Conservation (phyloP, 202 grass and related monocot genomes). For the Cymbopogon flexuosus region DNA sequence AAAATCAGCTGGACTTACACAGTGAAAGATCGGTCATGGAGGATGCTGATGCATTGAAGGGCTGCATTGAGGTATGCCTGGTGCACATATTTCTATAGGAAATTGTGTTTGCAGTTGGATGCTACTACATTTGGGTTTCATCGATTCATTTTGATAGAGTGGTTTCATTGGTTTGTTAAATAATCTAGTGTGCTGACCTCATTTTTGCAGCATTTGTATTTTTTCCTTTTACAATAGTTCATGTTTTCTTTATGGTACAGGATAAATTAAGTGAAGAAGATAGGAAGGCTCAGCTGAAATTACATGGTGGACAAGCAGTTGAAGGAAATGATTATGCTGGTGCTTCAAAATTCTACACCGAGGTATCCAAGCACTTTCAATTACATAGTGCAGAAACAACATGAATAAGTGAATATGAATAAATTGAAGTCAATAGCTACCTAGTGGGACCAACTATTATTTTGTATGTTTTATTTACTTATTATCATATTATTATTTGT, state of each 20-base stretch:
- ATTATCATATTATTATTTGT: background rate
- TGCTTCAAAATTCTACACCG: constrained; percentile 23
- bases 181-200: too few relatives aligned
- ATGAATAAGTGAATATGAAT: background rate
- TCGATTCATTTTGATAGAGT: too few relatives aligned
- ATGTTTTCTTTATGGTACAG: background rate
- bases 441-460: background rate
- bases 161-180: too few relatives aligned
- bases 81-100: too few relatives aligned
- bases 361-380: background rate
- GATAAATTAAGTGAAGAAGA: background rate
- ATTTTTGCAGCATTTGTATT: too few relatives aligned
- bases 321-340: background rate
- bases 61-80: too few relatives aligned
- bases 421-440: background rate
- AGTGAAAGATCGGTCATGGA: too few relatives aligned
- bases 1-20: too few relatives aligned
- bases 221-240: too few relatives aligned
- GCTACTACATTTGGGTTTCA: too few relatives aligned
- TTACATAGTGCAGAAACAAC: background rate
- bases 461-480: background rate
- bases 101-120: too few relatives aligned
- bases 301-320: constrained; percentile 21
- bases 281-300: constrained; percentile 25
- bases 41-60: too few relatives aligned